A percentile compares a stretch with the other conserved stretches of the same genome.
These are phyloP conservation scores for Candida pseudoviswanathii DNA, from an alignment of 1,139 yeast genomes.

Conservation along the genomic window DNA sequence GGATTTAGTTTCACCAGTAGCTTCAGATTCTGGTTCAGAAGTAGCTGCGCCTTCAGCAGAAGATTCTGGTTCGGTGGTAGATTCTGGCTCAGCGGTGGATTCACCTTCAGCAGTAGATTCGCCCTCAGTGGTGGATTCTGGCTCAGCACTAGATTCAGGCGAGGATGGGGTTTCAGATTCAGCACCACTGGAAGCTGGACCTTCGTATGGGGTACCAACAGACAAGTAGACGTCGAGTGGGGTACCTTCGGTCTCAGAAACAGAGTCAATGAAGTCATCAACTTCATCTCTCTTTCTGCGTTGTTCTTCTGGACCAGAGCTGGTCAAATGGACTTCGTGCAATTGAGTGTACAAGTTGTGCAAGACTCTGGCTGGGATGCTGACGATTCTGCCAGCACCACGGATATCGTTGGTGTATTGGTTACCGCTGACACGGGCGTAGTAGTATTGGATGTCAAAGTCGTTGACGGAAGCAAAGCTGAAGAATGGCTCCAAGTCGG, in stretches of 20 bases:
- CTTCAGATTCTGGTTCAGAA: no score
- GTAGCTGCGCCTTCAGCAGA: no score
- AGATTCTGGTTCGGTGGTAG: slow-evolving; percentile 12
- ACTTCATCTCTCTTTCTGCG: slow-evolving; percentile 37
- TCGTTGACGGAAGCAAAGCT: slow-evolving; percentile 31
- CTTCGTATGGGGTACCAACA: slow-evolving; percentile 32
- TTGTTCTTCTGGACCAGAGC: no score
- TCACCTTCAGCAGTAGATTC: no score
- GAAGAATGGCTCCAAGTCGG: slow-evolving; percentile 28
- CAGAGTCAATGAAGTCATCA: slow-evolving; percentile 32
- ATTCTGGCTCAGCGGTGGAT: slow-evolving; percentile 28
- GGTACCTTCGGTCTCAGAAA: slow-evolving; percentile 19
- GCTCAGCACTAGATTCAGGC: no score
- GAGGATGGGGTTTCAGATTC: not conserved
- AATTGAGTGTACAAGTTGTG: slow-evolving; percentile 26
- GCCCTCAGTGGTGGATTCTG: no score
- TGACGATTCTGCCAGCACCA: slow-evolving; percentile 37
- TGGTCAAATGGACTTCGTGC: slow-evolving; percentile 29
- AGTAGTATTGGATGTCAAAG: slow-evolving; percentile 41
- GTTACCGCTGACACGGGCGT: slow-evolving; percentile 25
- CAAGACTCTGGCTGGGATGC: slow-evolving; percentile 34
- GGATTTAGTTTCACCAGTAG: not conserved
- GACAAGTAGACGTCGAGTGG: slow-evolving; percentile 1
- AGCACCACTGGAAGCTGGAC: slow-evolving; percentile 9
- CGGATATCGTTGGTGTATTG: slow-evolving; percentile 39